Evolutionary conservation across 2,329 filamentous ascomycete genomes (phyloP).

Genomic region (Fusarium sp.): DNA sequence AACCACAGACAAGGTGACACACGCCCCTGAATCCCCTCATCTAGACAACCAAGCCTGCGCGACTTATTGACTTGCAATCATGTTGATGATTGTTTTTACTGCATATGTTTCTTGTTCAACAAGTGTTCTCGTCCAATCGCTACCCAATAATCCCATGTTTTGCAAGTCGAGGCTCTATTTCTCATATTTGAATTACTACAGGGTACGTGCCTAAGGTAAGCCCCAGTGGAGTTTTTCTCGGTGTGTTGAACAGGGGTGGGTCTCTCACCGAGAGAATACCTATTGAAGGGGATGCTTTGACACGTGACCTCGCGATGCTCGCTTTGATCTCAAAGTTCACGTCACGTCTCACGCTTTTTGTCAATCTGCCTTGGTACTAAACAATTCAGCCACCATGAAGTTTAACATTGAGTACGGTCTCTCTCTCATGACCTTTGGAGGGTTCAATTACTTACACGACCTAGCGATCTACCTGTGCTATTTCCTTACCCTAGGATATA

Average conservation of each 20-base stretch:
- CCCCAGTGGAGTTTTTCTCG: not conserved
- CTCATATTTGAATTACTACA: not conserved
- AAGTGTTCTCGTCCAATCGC: not conserved
- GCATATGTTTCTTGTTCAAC: not conserved
- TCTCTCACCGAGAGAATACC: constrained; percentile 10
- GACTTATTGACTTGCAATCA: not conserved
- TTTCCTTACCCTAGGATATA: constrained; percentile 71
- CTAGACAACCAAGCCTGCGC: not conserved
- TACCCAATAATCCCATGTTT: not conserved
- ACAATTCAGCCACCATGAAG: constrained; percentile 56
- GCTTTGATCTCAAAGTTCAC: constrained; percentile 35
- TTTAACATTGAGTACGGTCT: constrained; percentile 62
- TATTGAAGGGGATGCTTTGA: constrained; percentile 2
- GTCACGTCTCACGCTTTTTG: constrained; percentile 41
- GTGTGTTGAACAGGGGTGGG: not conserved
- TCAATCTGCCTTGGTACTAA: constrained; percentile 28
- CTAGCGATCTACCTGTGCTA: constrained; percentile 66
- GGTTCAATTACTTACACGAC: constrained; percentile 32
- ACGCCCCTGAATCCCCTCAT: not conserved
- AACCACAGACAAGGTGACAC: not conserved
- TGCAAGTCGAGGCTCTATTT: not conserved
- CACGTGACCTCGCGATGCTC: constrained; percentile 50
- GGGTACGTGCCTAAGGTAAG: not conserved
- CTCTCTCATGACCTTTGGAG: not conserved
- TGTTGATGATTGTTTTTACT: not conserved